Base-by-base conservation (phyloP, 2,329 filamentous ascomycete genomes). In the Escovopsis sp. region DNA sequence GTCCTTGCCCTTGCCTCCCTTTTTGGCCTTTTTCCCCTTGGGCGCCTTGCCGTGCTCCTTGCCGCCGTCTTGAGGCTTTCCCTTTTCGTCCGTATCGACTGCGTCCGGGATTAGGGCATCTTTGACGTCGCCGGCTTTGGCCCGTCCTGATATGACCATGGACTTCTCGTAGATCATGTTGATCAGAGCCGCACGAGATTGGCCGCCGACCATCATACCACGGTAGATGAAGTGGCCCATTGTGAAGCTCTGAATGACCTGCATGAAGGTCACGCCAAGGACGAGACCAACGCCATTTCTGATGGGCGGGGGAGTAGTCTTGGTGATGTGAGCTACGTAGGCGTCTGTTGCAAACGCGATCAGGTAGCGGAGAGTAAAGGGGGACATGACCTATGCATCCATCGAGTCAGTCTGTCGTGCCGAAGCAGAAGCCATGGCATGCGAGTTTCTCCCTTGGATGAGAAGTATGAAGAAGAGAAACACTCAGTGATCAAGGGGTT, bases 201-300 rank as follows among this genome's bases (percentile, higher is more conserved):
- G 81, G 0, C 86, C 91, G 48, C 89, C 91, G 34, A 93, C 77
- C 64, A 93, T 80, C 82, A 94, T 93, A 19, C 89, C 87, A 19
- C 80, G 77, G 55, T 89, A 96, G 55, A 96, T 81, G 63, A 94
- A 95, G 55, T 96, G 89, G 55, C 88, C 93, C 2, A 80, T 85
- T 26, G 77, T 77, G 49, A 94, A 55, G 57, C 82, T 89, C 61
- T 94, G 85, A 10, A 81, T 56, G 18, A 88, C 70, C 59, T 95
- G 88, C 85, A 96, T 91, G 36, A 72, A 59, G 1, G 84, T 87
- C 44, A 96, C 81, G 8, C 85, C 89, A 43, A 96, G 60, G 2
- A 87, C 87, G 30, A 94, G 67, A 0, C 88, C 89, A 43, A 96
- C 67, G 19, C 89, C 91, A 38, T 70, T 68, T 3, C 80, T 80